A percentile compares a stretch with the other conserved stretches of the same genome.
These are phyloP conservation scores for Tremella mesenterica DNA, from an alignment of 768 basidiomycete genomes.

Conservation along the genomic window DNA sequence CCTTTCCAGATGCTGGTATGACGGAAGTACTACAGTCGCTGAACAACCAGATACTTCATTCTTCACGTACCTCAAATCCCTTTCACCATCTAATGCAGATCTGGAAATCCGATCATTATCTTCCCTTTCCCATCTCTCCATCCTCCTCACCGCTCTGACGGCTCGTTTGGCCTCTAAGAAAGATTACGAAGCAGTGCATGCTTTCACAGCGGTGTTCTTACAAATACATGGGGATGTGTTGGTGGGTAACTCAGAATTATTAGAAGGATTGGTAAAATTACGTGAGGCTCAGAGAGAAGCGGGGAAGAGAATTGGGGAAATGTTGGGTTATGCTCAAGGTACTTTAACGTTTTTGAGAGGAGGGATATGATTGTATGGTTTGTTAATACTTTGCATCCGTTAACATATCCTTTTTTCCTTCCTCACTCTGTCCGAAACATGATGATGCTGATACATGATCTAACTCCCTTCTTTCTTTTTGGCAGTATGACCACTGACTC, in stretches of 20 bases:
- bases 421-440: too few relatives aligned
- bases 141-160: conserved; percentile 67
- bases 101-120: conserved; percentile 75
- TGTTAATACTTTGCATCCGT: too few relatives aligned
- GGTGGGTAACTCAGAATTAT: conserved; percentile 59
- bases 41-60: conserved; percentile 59
- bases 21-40: too few relatives aligned
- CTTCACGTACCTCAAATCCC: conserved; percentile 71
- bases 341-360: conserved; percentile 44
- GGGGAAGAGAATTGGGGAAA: conserved; percentile 57
- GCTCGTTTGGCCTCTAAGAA: conserved; percentile 65
- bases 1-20: too few relatives aligned
- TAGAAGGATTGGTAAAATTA: conserved; percentile 54
- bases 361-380: conserved; percentile 1
- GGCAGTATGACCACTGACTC: too few relatives aligned
- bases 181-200: conserved; percentile 93
- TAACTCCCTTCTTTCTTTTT: too few relatives aligned
- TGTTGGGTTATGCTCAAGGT: conserved; percentile 44
- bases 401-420: too few relatives aligned
- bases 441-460: too few relatives aligned
- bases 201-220: conserved; percentile 74
- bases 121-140: conserved; percentile 55
- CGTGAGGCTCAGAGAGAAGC: conserved; percentile 63
- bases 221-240: conserved; percentile 75
- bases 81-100: conserved; percentile 86